Evolutionary conservation across 805 yeast species (phyloP).

Genomic region (Ogataea pilisensis): DNA sequence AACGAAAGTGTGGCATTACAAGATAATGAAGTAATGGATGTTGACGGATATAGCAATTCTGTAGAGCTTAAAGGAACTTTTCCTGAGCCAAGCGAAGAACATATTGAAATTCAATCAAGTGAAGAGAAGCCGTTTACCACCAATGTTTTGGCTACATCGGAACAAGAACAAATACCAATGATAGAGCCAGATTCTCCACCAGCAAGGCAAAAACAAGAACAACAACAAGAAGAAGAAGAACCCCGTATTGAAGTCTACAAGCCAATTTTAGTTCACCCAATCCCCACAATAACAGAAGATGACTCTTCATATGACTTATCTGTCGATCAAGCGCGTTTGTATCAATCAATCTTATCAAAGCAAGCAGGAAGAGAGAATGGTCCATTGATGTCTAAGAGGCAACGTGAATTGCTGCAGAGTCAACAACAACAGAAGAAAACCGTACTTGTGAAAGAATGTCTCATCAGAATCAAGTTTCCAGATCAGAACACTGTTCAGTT

Average conservation of each 20-base stretch:
- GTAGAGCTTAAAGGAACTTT: no score
- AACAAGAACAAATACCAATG: no score
- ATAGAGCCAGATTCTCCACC: background rate
- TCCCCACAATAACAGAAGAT: slow-evolving; percentile 16
- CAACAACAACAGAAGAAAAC: slow-evolving; percentile 24
- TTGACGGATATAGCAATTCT: no score
- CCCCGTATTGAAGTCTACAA: slow-evolving; percentile 17
- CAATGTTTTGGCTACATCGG: no score
- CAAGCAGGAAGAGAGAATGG: slow-evolving; percentile 35
- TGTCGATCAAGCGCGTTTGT: slow-evolving; percentile 48
- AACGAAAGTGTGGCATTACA: no score
- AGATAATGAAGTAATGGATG: no score
- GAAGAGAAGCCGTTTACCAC: no score
- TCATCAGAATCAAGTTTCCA: slow-evolving; percentile 53
- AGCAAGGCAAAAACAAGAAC: background rate
- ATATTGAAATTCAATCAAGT: no score
- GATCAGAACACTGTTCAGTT: slow-evolving; percentile 51
- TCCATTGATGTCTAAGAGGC: slow-evolving; percentile 26
- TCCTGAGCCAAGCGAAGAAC: no score
- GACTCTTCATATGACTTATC: slow-evolving; percentile 44
- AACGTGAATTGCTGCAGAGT: slow-evolving; percentile 31
- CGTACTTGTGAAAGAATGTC: slow-evolving; percentile 30
- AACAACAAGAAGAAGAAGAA: background rate
- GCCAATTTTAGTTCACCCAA: slow-evolving; percentile 9
- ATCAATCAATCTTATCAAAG: slow-evolving; percentile 45